Percentiles rank a stretch among this genome's conserved stretches.
Conservation (phyloP, 2,329 filamentous ascomycete genomes). For the Diaporthe capsici region DNA sequence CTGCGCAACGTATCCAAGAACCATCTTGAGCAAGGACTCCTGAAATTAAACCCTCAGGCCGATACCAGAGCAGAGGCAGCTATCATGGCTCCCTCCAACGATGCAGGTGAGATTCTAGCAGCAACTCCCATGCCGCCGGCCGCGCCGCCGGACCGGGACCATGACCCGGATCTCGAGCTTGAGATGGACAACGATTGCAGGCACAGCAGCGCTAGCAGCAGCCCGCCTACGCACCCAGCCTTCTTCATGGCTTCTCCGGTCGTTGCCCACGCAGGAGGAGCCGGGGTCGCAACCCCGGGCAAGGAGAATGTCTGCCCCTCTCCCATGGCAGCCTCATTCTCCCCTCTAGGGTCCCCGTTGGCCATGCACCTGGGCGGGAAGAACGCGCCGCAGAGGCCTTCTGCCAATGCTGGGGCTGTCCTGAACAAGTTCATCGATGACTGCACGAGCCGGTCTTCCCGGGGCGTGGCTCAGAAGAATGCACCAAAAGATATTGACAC, state of each 20-base stretch:
- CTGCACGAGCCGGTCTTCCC: conserved; percentile 1
- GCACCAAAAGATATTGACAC: conserved; percentile 34
- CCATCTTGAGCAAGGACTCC: not conserved
- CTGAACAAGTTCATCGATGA: conserved; percentile 36
- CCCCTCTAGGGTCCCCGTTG: conserved; percentile 17
- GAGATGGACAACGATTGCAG: conserved; percentile 25
- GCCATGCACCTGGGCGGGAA: conserved; percentile 14
- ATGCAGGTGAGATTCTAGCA: conserved; percentile 38
- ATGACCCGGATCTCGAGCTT: conserved; percentile 8
- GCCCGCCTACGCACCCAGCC: conserved; percentile 36
- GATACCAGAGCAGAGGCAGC: conserved; percentile 10
- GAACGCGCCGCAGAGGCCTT: conserved; percentile 1
- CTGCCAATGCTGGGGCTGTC: conserved; percentile 27
- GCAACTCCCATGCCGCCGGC: not conserved
- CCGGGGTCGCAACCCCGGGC: not conserved
- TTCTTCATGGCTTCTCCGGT: conserved; percentile 26
- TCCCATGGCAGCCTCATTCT: conserved; percentile 40
- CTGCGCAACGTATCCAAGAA: not conserved
- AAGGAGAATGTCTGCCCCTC: conserved; percentile 39
- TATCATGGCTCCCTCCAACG: conserved; percentile 32
- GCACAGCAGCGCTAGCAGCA: conserved; percentile 36
- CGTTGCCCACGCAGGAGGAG: not conserved
- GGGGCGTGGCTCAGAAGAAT: not conserved
- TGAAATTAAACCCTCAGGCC: not conserved
- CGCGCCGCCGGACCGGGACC: not conserved